Evolutionary conservation across 495 filamentous ascomycete species (phyloP).

Genomic region (Tuber melanosporum): DNA sequence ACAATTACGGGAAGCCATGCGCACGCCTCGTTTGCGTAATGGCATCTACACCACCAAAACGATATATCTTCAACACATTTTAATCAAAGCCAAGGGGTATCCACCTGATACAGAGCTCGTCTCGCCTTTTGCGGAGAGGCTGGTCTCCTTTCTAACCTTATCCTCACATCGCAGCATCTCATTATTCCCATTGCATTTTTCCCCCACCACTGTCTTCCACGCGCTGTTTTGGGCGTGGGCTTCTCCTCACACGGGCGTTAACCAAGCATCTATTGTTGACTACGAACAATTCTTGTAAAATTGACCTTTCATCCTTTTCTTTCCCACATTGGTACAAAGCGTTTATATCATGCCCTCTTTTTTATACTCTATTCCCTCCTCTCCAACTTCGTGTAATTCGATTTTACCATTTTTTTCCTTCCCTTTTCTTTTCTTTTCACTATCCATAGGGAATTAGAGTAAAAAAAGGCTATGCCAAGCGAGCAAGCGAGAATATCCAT

Average conservation of each 20-base stretch:
- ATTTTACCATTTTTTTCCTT: not conserved
- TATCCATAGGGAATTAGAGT: slow-evolving; percentile 5
- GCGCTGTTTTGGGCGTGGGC: slow-evolving; percentile 17
- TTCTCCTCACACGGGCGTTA: not conserved
- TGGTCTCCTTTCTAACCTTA: not conserved
- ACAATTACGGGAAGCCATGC: slow-evolving; percentile 12
- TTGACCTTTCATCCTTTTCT: slow-evolving; percentile 17
- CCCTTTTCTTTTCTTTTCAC: not conserved
- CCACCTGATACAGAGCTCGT: slow-evolving; percentile 8
- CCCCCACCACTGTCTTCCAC: slow-evolving; percentile 12
- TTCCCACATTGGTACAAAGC: not conserved
- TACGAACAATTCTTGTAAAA: slow-evolving; percentile 33
- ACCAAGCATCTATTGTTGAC: slow-evolving; percentile 22
- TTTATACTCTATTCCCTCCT: slow-evolving; percentile 5
- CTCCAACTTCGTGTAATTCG: not conserved
- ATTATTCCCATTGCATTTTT: slow-evolving; percentile 28
- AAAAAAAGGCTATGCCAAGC: slow-evolving; percentile 7
- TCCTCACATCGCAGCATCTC: not conserved
- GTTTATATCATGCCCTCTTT: slow-evolving; percentile 2
- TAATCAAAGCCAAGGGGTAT: slow-evolving; percentile 22
- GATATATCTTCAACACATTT: slow-evolving; percentile 10
- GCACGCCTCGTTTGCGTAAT: slow-evolving; percentile 19
- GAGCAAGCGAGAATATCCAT: slow-evolving; percentile 6
- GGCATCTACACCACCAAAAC: slow-evolving; percentile 10
- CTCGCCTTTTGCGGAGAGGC: not conserved